phyloP scores from a whole-genome alignment of 805 yeast genomes.

The Saccharomycopsis microspora region DNA sequence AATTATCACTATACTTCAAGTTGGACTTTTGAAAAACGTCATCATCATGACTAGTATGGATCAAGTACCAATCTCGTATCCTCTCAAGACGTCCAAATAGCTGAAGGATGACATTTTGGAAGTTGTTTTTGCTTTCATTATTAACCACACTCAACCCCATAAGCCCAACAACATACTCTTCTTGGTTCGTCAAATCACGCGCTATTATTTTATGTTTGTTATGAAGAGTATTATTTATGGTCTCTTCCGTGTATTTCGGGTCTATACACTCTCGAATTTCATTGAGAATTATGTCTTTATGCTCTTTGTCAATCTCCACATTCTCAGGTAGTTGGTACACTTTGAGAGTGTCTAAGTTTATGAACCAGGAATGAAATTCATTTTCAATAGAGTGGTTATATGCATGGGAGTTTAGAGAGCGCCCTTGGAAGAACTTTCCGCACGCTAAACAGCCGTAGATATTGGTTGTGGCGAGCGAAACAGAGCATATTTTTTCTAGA shows the following conservation, averaged over 20 bases:
- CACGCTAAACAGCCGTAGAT: slow-evolving; percentile 66
- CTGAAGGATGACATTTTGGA: slow-evolving; percentile 41
- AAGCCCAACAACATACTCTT: slow-evolving; percentile 47
- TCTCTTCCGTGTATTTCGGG: slow-evolving; percentile 32
- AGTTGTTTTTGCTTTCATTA: slow-evolving; percentile 23
- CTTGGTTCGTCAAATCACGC: slow-evolving; percentile 31
- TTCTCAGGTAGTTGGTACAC: slow-evolving; percentile 57
- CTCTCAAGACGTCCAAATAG: slow-evolving; percentile 40
- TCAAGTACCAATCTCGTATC: slow-evolving; percentile 36
- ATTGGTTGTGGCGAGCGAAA: slow-evolving; percentile 47
- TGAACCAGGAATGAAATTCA: slow-evolving; percentile 47
- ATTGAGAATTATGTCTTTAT: slow-evolving; percentile 24
- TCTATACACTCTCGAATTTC: slow-evolving; percentile 42
- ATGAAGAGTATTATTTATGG: not conserved
- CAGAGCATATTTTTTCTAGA: slow-evolving; percentile 52
- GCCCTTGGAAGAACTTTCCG: slow-evolving; percentile 64
- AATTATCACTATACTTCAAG: slow-evolving; percentile 15
- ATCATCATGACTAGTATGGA: not conserved
- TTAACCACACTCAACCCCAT: slow-evolving; percentile 39
- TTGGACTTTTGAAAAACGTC: slow-evolving; percentile 16
- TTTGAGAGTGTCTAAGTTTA: slow-evolving; percentile 39
- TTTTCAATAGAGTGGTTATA: slow-evolving; percentile 53
- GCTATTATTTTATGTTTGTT: not conserved
- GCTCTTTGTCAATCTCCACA: slow-evolving; percentile 24
- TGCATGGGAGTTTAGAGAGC: slow-evolving; percentile 53